Base-by-base conservation (phyloP, 768 basidiomycete genomes). In the Termitomyces sp. region DNA sequence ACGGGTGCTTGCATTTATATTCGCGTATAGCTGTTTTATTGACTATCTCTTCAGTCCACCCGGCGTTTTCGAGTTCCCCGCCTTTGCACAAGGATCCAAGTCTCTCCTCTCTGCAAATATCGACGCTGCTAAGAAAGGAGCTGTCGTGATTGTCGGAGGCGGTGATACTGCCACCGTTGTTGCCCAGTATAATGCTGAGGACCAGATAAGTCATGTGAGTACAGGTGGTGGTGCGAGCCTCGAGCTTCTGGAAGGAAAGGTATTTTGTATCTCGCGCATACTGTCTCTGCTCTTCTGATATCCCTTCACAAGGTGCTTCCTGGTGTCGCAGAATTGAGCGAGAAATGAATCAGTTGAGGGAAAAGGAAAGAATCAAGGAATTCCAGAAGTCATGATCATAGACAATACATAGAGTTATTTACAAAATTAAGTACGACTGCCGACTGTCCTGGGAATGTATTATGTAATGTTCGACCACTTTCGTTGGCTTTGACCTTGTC, bases 241-340 rank as follows among this genome's bases (percentile, higher is more conserved):
- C 60, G 96, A 99, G 74, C 82, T 99, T 43, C 83, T 99, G 66
- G 96, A 99, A 79, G 96, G 96, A 75, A 99, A 99, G 88, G 95
- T 93, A 67, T 68, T 77, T 26, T 26, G 36, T 43, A 2, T 33
- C 8, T 26, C 13, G n/a, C 13, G n/a, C 50, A 26, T 28, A 18
- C 58, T 13, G 16, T 16, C 36, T 16, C n/a, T 26, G 47, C 16
- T 12, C 4, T 43, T 43, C 5, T 33, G 53, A 49, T 28, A 40
- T 46, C 44, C 63, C n/a, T 35, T 23, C 50, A 55, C 47, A 41
- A 93, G 91, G 85, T 77, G 50, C 82, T 98, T 23, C 95, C 95
- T 55, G 95, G 95, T 70, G 95, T 98, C 66, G 89, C 89, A 13
- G 94, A 88, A 68, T 76, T 98, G 67, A 94, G 91, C 63, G 87